Conservation (phyloP, 345 rosid species). For the Corchorus capsularis region DNA sequence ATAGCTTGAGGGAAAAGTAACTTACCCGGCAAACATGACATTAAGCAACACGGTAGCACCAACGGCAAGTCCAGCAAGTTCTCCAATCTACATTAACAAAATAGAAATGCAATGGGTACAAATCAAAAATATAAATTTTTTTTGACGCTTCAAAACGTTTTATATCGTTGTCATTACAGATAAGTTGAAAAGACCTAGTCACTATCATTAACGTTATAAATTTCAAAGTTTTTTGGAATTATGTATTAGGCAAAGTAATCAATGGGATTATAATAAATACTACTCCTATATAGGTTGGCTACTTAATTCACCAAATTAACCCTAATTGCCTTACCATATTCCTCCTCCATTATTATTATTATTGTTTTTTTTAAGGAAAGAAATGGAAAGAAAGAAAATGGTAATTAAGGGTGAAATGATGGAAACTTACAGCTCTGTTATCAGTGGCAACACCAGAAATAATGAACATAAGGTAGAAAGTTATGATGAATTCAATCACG, state of each 20-base stretch:
- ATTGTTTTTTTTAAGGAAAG: neutral
- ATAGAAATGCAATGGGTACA: neutral
- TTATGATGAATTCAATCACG: conserved; percentile 85
- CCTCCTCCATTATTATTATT: neutral
- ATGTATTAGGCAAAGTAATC: neutral
- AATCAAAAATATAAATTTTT: no score
- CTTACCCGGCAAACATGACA: conserved; percentile 90
- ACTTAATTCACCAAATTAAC: neutral
- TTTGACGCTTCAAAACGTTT: neutral
- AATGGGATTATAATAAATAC: neutral
- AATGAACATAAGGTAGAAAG: conserved; percentile 91
- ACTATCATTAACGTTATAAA: conserved; percentile 1
- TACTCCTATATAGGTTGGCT: neutral
- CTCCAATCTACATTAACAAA: conserved; percentile 68
- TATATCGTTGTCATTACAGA: conserved; percentile 3
- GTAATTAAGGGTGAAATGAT: neutral
- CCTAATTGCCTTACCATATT: neutral
- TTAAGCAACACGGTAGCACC: conserved; percentile 86
- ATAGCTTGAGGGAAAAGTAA: neutral
- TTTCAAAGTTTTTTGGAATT: neutral
- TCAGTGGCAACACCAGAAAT: conserved; percentile 92
- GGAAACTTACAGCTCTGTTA: conserved; percentile 75
- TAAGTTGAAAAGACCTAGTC: conserved; percentile 8
- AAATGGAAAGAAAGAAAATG: neutral
- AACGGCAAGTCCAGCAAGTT: conserved; percentile 90